These are phyloP conservation scores for Arthroderma uncinatum DNA, from an alignment of 2,329 filamentous ascomycete genomes.

Conservation along the genomic window DNA sequence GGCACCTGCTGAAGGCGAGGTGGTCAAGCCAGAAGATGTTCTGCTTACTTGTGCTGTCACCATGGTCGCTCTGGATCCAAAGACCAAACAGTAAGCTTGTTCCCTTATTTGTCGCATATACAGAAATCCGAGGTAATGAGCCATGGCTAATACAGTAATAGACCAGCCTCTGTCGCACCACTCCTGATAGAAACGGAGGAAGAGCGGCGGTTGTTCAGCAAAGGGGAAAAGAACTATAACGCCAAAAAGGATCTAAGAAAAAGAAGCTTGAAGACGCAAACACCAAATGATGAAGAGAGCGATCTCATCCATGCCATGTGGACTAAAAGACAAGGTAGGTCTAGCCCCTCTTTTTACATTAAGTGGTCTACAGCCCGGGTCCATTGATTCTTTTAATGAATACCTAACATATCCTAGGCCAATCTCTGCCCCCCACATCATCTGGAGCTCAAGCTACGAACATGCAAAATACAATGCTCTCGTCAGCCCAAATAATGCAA, in stretches of 20 bases:
- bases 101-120: neutral
- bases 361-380: constrained; percentile 31
- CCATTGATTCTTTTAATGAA: neutral
- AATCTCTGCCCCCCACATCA: neutral
- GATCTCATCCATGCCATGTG: constrained; percentile 63
- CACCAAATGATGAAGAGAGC: constrained; percentile 60
- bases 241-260: constrained; percentile 54
- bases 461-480: constrained; percentile 53
- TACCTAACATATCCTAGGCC: neutral
- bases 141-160: constrained; percentile 18
- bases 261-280: constrained; percentile 51
- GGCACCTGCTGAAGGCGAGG: constrained; percentile 38
- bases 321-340: constrained; percentile 54
- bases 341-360: constrained; percentile 15
- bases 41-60: constrained; percentile 64
- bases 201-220: constrained; percentile 51
- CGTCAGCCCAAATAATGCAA: constrained; percentile 63
- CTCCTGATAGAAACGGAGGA: constrained; percentile 52
- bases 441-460: constrained; percentile 34
- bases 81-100: constrained; percentile 47
- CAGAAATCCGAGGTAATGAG: neutral
- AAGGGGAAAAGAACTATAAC: constrained; percentile 55
- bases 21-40: constrained; percentile 46
- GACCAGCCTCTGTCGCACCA: constrained; percentile 51
- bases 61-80: constrained; percentile 63